Conservation (phyloP, 768 basidiomycete genomes). For the Termitomyces sp. region DNA sequence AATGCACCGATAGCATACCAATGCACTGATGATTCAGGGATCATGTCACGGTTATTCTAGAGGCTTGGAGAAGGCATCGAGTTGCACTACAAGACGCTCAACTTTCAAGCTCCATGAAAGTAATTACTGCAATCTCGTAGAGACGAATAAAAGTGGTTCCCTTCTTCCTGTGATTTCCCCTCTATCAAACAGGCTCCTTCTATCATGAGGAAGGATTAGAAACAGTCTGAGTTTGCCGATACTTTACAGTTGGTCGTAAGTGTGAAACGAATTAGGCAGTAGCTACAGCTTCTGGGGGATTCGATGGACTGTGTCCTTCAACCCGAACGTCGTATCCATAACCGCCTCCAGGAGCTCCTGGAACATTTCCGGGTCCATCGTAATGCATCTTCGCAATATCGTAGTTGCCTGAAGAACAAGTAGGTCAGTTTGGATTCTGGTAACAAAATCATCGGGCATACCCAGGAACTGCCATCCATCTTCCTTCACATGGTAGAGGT, state of each 20-base stretch:
- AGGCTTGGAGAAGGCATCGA: background rate
- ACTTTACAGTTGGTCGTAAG: slow-evolving; percentile 12
- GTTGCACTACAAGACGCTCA: background rate
- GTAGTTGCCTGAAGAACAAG: slow-evolving; percentile 69
- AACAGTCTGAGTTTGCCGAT: background rate
- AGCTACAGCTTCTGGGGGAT: slow-evolving; percentile 36
- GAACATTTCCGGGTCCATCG: slow-evolving; percentile 72
- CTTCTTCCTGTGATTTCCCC: background rate
- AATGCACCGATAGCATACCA: too few species aligned
- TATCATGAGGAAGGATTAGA: background rate
- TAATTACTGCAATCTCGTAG: background rate
- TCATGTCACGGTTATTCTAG: background rate
- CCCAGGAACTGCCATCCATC: slow-evolving; percentile 96
- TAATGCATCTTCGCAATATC: slow-evolving; percentile 90
- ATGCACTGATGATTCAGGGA: background rate
- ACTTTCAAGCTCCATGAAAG: background rate
- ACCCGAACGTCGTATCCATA: slow-evolving; percentile 81
- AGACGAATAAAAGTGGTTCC: background rate
- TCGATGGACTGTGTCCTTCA: slow-evolving; percentile 50
- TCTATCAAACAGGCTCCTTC: background rate
- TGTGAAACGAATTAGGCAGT: slow-evolving; percentile 5
- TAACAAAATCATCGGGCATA: slow-evolving; percentile 27
- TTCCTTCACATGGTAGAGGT: slow-evolving; percentile 93
- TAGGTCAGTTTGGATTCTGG: background rate
- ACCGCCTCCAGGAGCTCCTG: slow-evolving; percentile 58